Conservation (phyloP, 2,329 filamentous ascomycete genomes). For the Botrytis galanthina region DNA sequence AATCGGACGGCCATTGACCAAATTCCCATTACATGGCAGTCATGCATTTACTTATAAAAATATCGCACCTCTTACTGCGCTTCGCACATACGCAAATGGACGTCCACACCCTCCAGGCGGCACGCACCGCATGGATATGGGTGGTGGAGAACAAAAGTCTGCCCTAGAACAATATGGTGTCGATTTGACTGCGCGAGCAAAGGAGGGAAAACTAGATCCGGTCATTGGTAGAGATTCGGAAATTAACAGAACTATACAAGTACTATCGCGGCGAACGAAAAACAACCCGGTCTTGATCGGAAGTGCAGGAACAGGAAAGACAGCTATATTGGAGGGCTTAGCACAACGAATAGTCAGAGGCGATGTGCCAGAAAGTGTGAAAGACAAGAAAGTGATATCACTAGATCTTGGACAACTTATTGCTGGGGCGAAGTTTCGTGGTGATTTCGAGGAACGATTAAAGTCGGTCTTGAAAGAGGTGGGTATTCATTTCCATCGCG, state of each 20-base stretch:
- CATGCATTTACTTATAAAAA: conserved; percentile 26
- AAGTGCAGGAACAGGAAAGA: conserved; percentile 81
- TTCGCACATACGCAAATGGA: conserved; percentile 64
- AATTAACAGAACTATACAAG: conserved; percentile 91
- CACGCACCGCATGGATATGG: conserved; percentile 90
- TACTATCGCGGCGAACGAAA: conserved; percentile 88
- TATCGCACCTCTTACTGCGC: conserved; percentile 43
- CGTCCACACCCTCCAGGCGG: conserved; percentile 84
- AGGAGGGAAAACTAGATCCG: conserved; percentile 87
- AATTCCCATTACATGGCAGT: conserved; percentile 20
- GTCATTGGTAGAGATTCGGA: conserved; percentile 91
- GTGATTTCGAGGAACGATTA: conserved; percentile 91
- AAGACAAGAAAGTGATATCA: conserved; percentile 85
- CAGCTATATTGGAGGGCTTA: conserved; percentile 85
- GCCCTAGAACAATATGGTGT: conserved; percentile 89
- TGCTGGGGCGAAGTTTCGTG: conserved; percentile 90
- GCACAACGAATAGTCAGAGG: conserved; percentile 86
- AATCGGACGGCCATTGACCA: conserved; percentile 21
- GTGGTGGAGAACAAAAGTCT: conserved; percentile 72
- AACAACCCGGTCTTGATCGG: conserved; percentile 90
- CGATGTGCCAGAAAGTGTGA: conserved; percentile 93
- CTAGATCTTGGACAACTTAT: conserved; percentile 90
- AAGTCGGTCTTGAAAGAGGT: conserved; percentile 87
- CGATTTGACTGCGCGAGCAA: conserved; percentile 82
- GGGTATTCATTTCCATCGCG: conserved; percentile 11